Evolutionary conservation across 768 basidiomycete genomes (phyloP), one percentile per base, ranked within the genome.

Genomic region (Termitomyces sp.): DNA sequence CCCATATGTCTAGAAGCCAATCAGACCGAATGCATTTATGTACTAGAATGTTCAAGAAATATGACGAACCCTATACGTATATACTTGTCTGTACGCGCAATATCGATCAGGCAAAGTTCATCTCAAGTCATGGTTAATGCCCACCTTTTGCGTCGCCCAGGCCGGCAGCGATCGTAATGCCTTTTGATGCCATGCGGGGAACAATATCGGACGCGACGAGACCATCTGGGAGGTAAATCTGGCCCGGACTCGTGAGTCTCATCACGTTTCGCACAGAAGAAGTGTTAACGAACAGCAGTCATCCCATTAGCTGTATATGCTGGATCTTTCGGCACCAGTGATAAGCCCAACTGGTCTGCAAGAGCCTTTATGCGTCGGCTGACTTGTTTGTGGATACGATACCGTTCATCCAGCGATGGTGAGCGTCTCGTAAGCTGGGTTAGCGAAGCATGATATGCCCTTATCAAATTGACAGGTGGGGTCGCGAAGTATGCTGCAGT

Each of bases 401-500:
- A 85, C 4, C 94, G 83, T 44, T 89, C 84, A 45, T 85, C 77
- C 40, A 96, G 79, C 1, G 87, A 82, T 5, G 83, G 77, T 17
- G 76, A 62, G 0, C 74, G 75, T 55, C 75, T 77, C 3, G 81
- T 86, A 68, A 96, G 89, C 60, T 81, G 78, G 29, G 69, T 72
- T 49, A 96, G 81, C 2, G 92, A 87, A n/a, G 83, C 81, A 65
- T 89, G 83, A 67, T 90, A 88, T 3, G 94, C 91, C 65, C 87
- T 86, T 64, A 96, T 83, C 64, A 97, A 81, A 73, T 93, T 92
- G 55, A 92, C 87, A 11, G 91, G 89, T 5, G 91, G 90, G 1
- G 92, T 95, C 11, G 90, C 93, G 69, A 95, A 95, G 78, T 95
- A 95, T 29, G 85, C 86, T 2, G 90, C 79, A 16, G 74, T 76